These are phyloP conservation scores for Clarireedia hainanense DNA, from an alignment of 2,329 filamentous ascomycete species.

Conservation along the genomic window DNA sequence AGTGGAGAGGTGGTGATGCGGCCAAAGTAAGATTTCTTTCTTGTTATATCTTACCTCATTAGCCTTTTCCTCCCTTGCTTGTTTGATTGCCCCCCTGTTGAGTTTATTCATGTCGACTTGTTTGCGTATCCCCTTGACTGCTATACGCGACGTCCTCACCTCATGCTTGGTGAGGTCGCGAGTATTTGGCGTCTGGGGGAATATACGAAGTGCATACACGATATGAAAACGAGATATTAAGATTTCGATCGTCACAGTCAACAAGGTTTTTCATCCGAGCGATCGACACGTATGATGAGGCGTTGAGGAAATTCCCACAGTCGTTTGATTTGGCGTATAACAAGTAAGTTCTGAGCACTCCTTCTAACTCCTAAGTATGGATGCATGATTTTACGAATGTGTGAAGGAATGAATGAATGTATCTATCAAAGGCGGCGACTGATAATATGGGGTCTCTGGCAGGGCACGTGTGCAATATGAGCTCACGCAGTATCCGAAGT, in stretches of 20 bases:
- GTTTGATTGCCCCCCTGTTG: too few relatives aligned
- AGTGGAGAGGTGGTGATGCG: constrained; percentile 66
- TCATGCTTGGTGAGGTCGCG: not conserved
- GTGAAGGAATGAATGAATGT: too few relatives aligned
- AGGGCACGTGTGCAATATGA: constrained; percentile 64
- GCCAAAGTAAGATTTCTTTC: constrained; percentile 38
- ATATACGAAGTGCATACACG: too few relatives aligned
- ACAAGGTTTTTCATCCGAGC: constrained; percentile 52
- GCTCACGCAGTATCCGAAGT: constrained; percentile 56
- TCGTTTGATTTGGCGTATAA: constrained; percentile 70
- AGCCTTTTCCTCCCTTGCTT: too few relatives aligned
- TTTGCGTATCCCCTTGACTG: too few relatives aligned
- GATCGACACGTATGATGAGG: constrained; percentile 57
- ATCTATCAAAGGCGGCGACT: not conserved
- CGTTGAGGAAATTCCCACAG: constrained; percentile 49
- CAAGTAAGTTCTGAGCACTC: constrained; percentile 43
- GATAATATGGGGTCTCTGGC: constrained; percentile 7
- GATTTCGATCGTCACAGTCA: constrained; percentile 21
- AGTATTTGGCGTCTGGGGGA: not conserved
- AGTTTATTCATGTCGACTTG: too few relatives aligned
- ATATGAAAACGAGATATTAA: not conserved
- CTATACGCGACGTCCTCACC: too few relatives aligned
- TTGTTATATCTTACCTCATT: not conserved
- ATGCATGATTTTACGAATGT: too few relatives aligned
- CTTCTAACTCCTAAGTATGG: too few relatives aligned